These are phyloP conservation scores for Dendrobium catenatum DNA, from an alignment of 106 monocot genomes.

Conservation along the genomic window DNA sequence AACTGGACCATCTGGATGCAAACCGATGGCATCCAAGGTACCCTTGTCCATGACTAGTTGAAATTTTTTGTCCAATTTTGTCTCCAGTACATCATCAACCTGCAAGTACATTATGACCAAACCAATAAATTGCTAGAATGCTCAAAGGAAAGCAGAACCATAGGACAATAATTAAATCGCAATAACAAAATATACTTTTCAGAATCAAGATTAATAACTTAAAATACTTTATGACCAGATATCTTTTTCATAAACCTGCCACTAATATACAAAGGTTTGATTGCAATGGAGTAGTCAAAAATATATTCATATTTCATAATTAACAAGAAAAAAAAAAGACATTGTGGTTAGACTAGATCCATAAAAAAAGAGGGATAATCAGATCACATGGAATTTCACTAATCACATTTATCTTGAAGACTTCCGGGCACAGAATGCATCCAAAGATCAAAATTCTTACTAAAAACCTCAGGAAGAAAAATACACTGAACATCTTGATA, in stretches of 20 bases:
- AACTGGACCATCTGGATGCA: constrained; percentile 77
- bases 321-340: neutral
- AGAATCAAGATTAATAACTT: neutral
- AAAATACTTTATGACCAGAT: neutral
- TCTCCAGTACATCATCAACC: constrained; percentile 88
- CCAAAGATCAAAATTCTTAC: neutral
- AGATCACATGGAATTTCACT: neutral
- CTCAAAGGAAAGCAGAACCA: neutral
- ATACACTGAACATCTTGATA: neutral
- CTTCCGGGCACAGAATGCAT: too few relatives aligned
- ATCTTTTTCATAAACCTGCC: too few relatives aligned
- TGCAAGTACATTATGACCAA: constrained; percentile 11
- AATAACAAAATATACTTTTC: neutral
- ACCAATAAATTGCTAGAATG: neutral
- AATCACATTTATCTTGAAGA: neutral
- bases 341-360: neutral
- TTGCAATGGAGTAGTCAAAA: neutral
- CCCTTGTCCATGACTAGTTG: constrained; percentile 81
- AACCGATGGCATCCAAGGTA: constrained; percentile 89
- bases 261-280: neutral
- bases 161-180: neutral
- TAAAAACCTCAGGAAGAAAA: neutral
- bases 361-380: neutral
- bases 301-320: neutral
- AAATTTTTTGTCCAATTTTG: constrained; percentile 65